These are phyloP conservation scores for Gossypium arboreum DNA, from an alignment of 345 rosid genomes.

Conservation along the genomic window DNA sequence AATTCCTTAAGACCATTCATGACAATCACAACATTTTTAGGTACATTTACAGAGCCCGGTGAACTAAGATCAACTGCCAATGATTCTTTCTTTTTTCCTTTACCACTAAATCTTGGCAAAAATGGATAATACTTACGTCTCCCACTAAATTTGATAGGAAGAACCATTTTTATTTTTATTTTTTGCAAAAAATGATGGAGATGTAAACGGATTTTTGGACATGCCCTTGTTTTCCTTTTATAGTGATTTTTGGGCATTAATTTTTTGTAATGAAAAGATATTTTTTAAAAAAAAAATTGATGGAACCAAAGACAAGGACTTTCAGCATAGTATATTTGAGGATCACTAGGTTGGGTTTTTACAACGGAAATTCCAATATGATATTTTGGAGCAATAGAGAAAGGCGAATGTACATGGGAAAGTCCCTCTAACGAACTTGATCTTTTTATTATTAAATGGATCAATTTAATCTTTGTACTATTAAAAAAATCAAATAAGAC, in stretches of 20 bases:
- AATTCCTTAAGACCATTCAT: conserved; percentile 49
- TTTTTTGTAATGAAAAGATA: neutral
- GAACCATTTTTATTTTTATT: neutral
- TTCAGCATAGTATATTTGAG: neutral
- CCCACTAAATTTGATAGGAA: conserved; percentile 8
- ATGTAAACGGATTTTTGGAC: neutral
- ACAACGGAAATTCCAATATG: neutral
- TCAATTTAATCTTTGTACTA: too few species aligned
- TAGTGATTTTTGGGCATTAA: neutral
- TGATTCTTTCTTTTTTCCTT: conserved; percentile 7
- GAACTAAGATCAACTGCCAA: conserved; percentile 22
- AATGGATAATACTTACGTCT: neutral
- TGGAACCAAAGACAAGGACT: neutral
- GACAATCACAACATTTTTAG: conserved; percentile 39
- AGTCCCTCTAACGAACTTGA: too few species aligned
- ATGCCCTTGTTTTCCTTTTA: neutral
- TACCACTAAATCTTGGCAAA: conserved; percentile 2
- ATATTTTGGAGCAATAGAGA: neutral
- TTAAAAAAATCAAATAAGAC: too few species aligned
- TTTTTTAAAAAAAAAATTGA: neutral
- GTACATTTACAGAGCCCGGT: conserved; percentile 16
- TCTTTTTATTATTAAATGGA: too few species aligned
- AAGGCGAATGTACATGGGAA: too few species aligned
- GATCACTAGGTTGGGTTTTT: neutral
- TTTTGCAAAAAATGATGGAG: neutral